Evolutionary conservation across 2,329 filamentous ascomycete genomes (phyloP).

Genomic region (Penicillium sclerotigenum): DNA sequence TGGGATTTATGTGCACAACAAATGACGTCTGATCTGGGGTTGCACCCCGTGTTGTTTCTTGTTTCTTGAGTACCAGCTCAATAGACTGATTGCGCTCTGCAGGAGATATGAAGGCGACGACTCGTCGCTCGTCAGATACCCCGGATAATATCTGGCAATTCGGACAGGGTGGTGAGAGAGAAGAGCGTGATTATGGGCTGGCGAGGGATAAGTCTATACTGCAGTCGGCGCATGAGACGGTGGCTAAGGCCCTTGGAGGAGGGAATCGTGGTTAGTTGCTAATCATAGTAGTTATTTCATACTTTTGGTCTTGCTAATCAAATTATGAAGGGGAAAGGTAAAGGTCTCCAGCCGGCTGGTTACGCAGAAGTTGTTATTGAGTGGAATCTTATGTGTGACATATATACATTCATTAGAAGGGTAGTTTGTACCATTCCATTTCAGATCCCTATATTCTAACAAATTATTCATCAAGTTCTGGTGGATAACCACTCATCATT

Average conservation of each 20-base stretch:
- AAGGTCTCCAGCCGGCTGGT: background rate
- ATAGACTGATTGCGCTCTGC: background rate
- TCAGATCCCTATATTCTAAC: background rate
- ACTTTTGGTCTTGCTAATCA: background rate
- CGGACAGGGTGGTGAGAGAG: slow-evolving; percentile 1
- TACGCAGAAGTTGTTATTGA: background rate
- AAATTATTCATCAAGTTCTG: rapidly evolving
- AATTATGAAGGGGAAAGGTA: background rate
- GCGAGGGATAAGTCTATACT: slow-evolving; percentile 13
- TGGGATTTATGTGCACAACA: background rate
- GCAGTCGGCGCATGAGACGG: slow-evolving; percentile 21
- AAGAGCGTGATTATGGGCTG: slow-evolving; percentile 1
- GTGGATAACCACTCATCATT: background rate
- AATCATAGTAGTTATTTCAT: background rate
- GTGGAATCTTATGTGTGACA: background rate
- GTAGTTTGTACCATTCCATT: background rate
- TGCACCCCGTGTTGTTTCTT: background rate
- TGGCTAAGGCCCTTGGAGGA: slow-evolving; percentile 28
- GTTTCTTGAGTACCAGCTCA: background rate
- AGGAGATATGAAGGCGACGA: slow-evolving; percentile 21
- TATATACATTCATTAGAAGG: background rate
- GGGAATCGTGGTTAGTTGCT: slow-evolving; percentile 19
- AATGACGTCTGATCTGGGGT: background rate
- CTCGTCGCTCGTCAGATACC: slow-evolving; percentile 20
- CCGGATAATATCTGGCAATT: slow-evolving; percentile 11